Conservation (phyloP, 768 basidiomycete species). For the Neoboletus magnificus region DNA sequence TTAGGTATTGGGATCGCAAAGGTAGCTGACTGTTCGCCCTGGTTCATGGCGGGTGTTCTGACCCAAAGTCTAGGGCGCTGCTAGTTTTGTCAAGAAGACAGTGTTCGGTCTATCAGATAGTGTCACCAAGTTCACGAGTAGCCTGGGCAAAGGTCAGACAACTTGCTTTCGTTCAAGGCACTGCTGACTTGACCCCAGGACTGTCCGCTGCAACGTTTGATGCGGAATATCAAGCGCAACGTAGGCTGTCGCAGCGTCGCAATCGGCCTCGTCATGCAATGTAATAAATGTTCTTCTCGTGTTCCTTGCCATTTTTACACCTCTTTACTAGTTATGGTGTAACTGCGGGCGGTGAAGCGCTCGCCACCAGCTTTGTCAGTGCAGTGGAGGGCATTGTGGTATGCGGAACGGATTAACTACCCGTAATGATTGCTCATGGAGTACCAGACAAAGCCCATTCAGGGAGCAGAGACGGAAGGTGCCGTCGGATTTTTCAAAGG, state of each 20-base stretch:
- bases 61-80: constrained; percentile 69
- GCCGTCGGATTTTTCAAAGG: constrained; percentile 98
- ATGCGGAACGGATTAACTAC: constrained; percentile 22
- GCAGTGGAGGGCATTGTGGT: constrained; percentile 96
- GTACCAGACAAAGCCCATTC: constrained; percentile 87
- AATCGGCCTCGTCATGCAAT: constrained; percentile 97
- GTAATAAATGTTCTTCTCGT: constrained; percentile 38
- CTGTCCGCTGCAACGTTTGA: constrained; percentile 97
- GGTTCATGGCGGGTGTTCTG: constrained; percentile 1
- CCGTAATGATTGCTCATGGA: neutral
- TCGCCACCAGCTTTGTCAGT: constrained; percentile 91
- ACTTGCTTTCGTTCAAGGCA: neutral
- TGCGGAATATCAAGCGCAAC: constrained; percentile 87
- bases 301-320: neutral
- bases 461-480: constrained; percentile 93
- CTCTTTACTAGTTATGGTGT: constrained; percentile 75
- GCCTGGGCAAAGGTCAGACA: constrained; percentile 83
- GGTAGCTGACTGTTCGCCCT: constrained; percentile 38
- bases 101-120: constrained; percentile 96
- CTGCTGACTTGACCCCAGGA: constrained; percentile 44
- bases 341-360: constrained; percentile 87
- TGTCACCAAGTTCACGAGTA: constrained; percentile 96
- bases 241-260: constrained; percentile 83
- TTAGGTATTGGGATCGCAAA: constrained; percentile 93
- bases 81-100: constrained; percentile 98